Base-by-base conservation (phyloP, 116 monocot genomes). In the Papilionanthe hybrid region DNA sequence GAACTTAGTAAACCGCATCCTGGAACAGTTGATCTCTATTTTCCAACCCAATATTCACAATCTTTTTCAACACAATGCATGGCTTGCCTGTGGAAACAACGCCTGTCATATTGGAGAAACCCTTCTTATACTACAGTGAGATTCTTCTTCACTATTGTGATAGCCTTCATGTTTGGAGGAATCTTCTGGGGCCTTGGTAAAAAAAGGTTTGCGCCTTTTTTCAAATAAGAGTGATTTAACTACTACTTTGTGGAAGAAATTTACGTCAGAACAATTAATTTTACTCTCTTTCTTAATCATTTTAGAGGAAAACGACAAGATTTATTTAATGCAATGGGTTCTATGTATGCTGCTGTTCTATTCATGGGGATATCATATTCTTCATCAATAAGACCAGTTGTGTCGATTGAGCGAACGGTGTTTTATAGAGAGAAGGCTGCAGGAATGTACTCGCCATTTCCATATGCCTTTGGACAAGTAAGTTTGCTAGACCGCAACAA, bases 21-120 rank as follows among this genome's bases (percentile, higher is more conserved):
- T 72, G 83, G 83, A n/a, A 79, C 83, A 4, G 50, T 15, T 28
- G 86, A 86, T 65, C 83, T 86, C 13, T 44, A 77, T 37, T 86
- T 86, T 80, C 80, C 47, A 20, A 86, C 86, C 3, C 50, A 80
- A 18, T 83, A 80, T 74, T 83, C 86, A 9, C 79, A 80, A 44
- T 7, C 83, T 72, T 83, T 83, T 76, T 42, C 60, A 17, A 77
- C 83, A 0, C 86, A 86, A 42, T 83, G 77, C 60, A 76, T 83
- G 18, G 83, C 86, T 72, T 83, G 83, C 78, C 68, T 86, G 20
- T 86, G 86, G 86, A 90, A 90, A 37, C 90, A 90, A 53, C 58
- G 75, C 80, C 19, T 87, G 72, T 87, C 87, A 17, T 87, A 87
- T 37, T 87, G 82, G 84, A 84, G 87, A 56, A 87, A 87, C 42